phyloP scores from a whole-genome alignment of 257 asterid genomes.

The Penstemon eatonii region DNA sequence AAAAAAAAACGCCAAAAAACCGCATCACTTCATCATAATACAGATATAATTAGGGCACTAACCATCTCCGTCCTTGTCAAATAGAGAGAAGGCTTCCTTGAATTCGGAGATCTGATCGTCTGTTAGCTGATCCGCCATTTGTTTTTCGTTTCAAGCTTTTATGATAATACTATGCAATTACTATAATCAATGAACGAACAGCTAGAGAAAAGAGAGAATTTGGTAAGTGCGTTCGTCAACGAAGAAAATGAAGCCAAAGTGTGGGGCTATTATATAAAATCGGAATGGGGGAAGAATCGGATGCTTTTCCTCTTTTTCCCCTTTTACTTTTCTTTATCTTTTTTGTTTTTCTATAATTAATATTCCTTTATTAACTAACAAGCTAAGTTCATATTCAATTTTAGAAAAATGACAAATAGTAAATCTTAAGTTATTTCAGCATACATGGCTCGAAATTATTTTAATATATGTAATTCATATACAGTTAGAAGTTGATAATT shows the following conservation, averaged over 20 bases:
- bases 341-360: background rate
- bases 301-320: background rate
- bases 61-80: slow-evolving; percentile 72
- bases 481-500: too few species aligned
- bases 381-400: too few species aligned
- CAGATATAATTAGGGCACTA: slow-evolving; percentile 1
- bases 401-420: too few species aligned
- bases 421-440: too few species aligned
- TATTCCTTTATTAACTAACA: too few species aligned
- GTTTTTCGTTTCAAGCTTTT: background rate
- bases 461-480: too few species aligned
- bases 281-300: slow-evolving; percentile 9
- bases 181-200: too few species aligned
- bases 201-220: background rate
- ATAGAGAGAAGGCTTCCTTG: slow-evolving; percentile 67
- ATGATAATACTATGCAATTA: background rate
- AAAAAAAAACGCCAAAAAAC: background rate
- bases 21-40: background rate
- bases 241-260: background rate
- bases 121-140: slow-evolving; percentile 67
- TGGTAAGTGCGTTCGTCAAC: slow-evolving; percentile 3
- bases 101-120: slow-evolving; percentile 72
- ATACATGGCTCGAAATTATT: too few species aligned
- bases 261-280: background rate
- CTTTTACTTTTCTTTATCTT: background rate